phyloP scores from a whole-genome alignment of 2,329 filamentous ascomycete species.

The Alternaria longipes region DNA sequence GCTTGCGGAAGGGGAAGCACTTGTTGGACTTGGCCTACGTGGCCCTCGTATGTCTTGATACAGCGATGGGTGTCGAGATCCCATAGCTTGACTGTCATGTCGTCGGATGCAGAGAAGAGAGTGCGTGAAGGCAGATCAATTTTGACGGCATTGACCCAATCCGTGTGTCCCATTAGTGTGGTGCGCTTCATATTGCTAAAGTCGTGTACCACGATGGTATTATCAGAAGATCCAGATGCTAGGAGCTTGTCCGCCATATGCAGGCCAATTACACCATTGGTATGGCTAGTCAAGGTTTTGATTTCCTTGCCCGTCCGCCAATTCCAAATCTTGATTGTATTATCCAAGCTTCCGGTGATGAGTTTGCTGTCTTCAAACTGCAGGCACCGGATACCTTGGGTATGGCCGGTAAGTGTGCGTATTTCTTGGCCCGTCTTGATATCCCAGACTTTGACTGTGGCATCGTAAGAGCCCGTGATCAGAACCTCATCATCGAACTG shows the following conservation, averaged over 20 bases:
- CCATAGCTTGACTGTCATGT: constrained; percentile 91
- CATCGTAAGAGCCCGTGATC: constrained; percentile 93
- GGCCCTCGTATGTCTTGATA: constrained; percentile 81
- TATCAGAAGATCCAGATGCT: constrained; percentile 89
- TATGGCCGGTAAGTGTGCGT: constrained; percentile 84
- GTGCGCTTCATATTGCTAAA: constrained; percentile 85
- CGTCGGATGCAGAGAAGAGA: constrained; percentile 91
- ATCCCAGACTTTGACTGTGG: constrained; percentile 96
- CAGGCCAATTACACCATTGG: constrained; percentile 82
- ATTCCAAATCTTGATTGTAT: constrained; percentile 93
- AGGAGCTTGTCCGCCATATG: constrained; percentile 87
- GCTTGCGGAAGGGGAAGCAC: constrained; percentile 84
- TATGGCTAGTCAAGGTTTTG: constrained; percentile 81
- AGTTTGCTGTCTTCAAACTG: constrained; percentile 94
- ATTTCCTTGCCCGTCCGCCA: constrained; percentile 91
- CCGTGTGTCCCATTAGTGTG: constrained; percentile 81
- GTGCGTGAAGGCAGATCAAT: constrained; percentile 84
- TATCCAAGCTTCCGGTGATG: constrained; percentile 88
- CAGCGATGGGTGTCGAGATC: constrained; percentile 85
- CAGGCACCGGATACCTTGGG: constrained; percentile 82
- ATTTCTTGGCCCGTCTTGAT: constrained; percentile 86
- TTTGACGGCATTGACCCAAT: constrained; percentile 97
- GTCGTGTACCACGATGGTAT: constrained; percentile 91
- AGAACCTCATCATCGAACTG: constrained; percentile 89
- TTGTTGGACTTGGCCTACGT: constrained; percentile 95